A percentile compares a stretch with the other conserved stretches of the same genome.
phyloP scores from a whole-genome alignment of 139 green algal species.

The Asterochloris erici region DNA sequence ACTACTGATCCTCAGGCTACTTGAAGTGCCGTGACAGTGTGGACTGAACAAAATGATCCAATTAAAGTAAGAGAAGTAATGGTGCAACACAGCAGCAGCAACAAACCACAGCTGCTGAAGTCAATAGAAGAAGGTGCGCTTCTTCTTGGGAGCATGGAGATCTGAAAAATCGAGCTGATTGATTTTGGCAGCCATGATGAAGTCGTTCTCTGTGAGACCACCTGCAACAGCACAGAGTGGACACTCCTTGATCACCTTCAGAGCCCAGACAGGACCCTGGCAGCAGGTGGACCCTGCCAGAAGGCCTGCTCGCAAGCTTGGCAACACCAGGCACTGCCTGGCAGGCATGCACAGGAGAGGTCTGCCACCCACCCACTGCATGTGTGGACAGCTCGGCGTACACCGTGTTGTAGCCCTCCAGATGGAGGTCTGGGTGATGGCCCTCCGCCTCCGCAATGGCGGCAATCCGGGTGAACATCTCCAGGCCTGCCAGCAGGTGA shows the following conservation, averaged over 20 bases:
- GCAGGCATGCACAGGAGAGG: too few species aligned
- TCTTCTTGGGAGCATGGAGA: conserved; percentile 30
- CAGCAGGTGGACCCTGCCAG: too few species aligned
- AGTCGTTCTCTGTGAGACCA: conserved; percentile 91
- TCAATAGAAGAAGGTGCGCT: conserved; percentile 6
- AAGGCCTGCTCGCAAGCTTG: too few species aligned
- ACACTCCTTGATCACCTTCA: too few species aligned
- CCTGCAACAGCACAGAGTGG: conserved; percentile 26
- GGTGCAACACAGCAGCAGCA: too few species aligned
- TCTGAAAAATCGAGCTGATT: conserved; percentile 66
- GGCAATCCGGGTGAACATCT: conserved; percentile 51
- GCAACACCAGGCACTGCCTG: too few species aligned
- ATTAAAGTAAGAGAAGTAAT: too few species aligned
- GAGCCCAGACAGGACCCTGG: too few species aligned
- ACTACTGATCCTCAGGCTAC: too few species aligned
- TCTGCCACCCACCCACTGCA: conserved; percentile 35
- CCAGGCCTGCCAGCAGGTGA: conserved; percentile 11
- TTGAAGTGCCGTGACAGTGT: too few species aligned
- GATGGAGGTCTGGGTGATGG: conserved; percentile 66
- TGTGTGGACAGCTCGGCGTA: conserved; percentile 57
- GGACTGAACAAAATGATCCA: too few species aligned
- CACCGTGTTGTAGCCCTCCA: conserved; percentile 56
- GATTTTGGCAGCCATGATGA: conserved; percentile 85
- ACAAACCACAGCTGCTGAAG: neutral
- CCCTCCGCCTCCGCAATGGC: conserved; percentile 55